Base-by-base conservation (phyloP, 768 basidiomycete genomes). In the Royoungia palumana region DNA sequence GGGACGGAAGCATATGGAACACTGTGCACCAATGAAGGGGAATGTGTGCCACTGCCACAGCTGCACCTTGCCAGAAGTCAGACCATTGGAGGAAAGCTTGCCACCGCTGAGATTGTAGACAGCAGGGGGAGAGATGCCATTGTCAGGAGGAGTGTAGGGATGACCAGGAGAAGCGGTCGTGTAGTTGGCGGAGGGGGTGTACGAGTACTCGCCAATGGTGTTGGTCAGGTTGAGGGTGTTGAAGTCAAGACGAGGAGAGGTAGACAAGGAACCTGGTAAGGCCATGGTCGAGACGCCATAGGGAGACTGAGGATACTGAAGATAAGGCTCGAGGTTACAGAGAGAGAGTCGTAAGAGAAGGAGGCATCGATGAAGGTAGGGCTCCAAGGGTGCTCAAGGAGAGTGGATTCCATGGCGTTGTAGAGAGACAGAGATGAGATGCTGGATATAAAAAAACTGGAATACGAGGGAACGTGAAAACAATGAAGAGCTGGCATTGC, bases 81-180 rank as follows among this genome's bases (percentile, higher is more conserved):
- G 71, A 53, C 83, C 78, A 61, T 89, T 87, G n/a, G 86, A 87
- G 12, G 83, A 85, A 46, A 84, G 68, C 65, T 89, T 87, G 51
- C 83, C 84, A 37, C 74, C 79, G 58, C 79, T 82, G 56, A 88
- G 71, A 62, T 76, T 81, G 70, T 87, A 86, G 53, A 89, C 78
- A 41, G 84, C 77, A 35, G 84, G 85, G 16, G 85, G 85, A 35
- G 83, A 85, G 56, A 89, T 81, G 66, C 78, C 76, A 54, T 83
- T 79, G 48, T 72, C 72, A 24, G 83, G 73, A 38, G n/a, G n/a
- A n/a, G n/a, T n/a, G n/a, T n/a, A n/a, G n/a, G n/a, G n/a, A n/a
- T n/a, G n/a, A n/a, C n/a, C 71, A 9, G 77, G 75, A 9, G 76
- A 74, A 17, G 73, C 54, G 14, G 75, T 72, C 43, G 80, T 77